Evolutionary conservation across 257 asterid genomes (phyloP).

Genomic region (Primulina eburnea): DNA sequence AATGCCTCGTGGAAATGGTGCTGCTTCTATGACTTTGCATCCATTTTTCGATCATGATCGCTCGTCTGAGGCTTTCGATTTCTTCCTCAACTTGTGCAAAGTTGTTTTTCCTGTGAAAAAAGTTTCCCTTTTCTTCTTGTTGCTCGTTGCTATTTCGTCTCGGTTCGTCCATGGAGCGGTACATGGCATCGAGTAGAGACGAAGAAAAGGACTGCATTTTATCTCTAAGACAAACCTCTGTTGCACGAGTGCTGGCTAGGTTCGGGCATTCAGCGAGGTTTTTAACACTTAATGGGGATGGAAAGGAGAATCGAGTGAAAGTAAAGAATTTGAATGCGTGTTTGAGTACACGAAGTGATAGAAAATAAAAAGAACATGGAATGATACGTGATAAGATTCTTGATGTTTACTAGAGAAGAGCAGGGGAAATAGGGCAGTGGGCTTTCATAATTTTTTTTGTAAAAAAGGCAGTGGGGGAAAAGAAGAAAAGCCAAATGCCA

Average conservation of each 20-base stretch:
- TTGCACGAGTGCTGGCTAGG: neutral
- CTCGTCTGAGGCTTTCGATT: constrained; percentile 60
- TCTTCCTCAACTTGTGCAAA: constrained; percentile 45
- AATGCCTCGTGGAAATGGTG: constrained; percentile 30
- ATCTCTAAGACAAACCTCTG: constrained; percentile 27
- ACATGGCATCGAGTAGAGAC: constrained; percentile 74
- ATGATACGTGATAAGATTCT: neutral
- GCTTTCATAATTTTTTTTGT: neutral
- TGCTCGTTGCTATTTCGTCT: constrained; percentile 11
- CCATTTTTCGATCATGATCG: constrained; percentile 80
- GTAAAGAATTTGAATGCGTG: neutral
- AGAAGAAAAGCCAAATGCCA: constrained; percentile 46
- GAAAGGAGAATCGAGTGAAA: neutral
- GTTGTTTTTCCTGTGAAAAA: constrained; percentile 29
- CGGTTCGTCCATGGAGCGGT: constrained; percentile 72
- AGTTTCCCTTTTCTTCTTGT: neutral
- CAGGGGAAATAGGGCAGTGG: neutral
- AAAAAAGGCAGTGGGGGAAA: neutral
- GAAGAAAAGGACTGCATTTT: constrained; percentile 76
- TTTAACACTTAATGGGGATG: neutral
- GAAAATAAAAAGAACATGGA: constrained; percentile 18
- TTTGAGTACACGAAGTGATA: constrained; percentile 5
- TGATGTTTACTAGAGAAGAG: constrained; percentile 25
- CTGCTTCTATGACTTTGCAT: constrained; percentile 41
- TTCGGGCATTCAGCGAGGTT: neutral